Evolutionary conservation across 169 alveolate genomes (phyloP), one percentile per base, ranked within the genome.

Genomic region (Theileria parva): DNA sequence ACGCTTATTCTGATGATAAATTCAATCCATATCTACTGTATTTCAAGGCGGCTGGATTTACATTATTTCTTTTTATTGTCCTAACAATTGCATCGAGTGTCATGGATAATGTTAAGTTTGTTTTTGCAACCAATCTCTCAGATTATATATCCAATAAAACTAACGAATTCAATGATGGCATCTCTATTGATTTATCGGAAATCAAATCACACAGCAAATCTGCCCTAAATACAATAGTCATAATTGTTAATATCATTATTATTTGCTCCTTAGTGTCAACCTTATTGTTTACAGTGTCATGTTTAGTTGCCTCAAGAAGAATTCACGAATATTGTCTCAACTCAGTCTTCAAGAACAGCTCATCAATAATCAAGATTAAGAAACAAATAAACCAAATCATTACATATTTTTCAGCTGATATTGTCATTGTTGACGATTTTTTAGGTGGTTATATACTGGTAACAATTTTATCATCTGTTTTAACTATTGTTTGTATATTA

Each of bases 371-470:
- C 5, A 32, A 32, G 5, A 32, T 32, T 32, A 32, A 32, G 5
- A 32, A 32, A 32, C 37, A 19, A 53, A 44, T 78, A n/a, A 65
- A 78, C 0, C 71, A 57, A n/a, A 66, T 74, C 21, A 30, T 80
- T 8, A 80, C 87, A 13, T 80, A 67, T 13, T 48, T 80, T n/a
- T 44, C 76, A 0, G 57, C 75, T 1, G 87, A 80, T 80, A 74
- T 61, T 8, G 34, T 39, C 23, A 50, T 39, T 37, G 63, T 80
- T 23, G 87, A 80, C 68, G 77, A 80, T 12, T 44, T 19, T 23
- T 23, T 73, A n/a, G 87, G 83, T 15, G 34, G 55, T 0, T 57
- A 64, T 63, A 21, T 74, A 1, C 44, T 50, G 0, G 64, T 39
- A 9, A 27, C 65, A 8, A 2, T 65, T 7, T 44, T 65, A 2